Conservation (phyloP, 1,284 basidiomycete species). For the Rhodotorula sp. region DNA sequence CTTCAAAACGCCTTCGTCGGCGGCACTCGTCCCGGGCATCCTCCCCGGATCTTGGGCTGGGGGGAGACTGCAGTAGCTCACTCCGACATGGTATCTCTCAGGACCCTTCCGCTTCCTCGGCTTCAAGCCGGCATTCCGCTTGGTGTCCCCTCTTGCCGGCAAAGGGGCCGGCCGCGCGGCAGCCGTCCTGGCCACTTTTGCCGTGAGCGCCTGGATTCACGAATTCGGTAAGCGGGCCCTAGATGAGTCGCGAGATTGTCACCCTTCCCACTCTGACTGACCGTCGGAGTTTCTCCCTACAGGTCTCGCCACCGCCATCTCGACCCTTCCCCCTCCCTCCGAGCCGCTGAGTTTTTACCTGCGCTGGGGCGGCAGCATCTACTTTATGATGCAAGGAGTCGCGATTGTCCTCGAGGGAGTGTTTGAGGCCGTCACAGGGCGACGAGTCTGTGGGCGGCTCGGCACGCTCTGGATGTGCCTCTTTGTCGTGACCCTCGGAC, state of each 20-base stretch:
- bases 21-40: too few species aligned
- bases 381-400: conserved; percentile 41
- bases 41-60: too few species aligned
- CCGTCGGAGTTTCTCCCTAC: not conserved
- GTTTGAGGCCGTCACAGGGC: conserved; percentile 22
- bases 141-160: conserved; percentile 13
- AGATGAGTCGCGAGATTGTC: not conserved
- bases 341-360: conserved; percentile 11
- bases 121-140: conserved; percentile 10
- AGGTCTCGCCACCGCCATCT: conserved; percentile 24
- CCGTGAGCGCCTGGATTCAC: conserved; percentile 32
- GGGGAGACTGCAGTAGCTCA: too few species aligned
- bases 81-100: not conserved
- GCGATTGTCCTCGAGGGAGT: conserved; percentile 35
- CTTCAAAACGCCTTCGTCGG: not conserved
- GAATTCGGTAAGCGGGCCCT: conserved; percentile 22
- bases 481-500: conserved; percentile 4
- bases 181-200: conserved; percentile 31
- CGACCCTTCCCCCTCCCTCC: conserved; percentile 2
- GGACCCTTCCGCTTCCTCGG: conserved; percentile 35
- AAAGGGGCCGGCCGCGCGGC: conserved; percentile 6
- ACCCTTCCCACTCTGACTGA: too few species aligned
- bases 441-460: conserved; percentile 22
- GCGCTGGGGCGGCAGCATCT: conserved; percentile 32
- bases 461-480: conserved; percentile 32